Base-by-base conservation (phyloP, 768 basidiomycete genomes). In the Phaeolepiota aurea region DNA sequence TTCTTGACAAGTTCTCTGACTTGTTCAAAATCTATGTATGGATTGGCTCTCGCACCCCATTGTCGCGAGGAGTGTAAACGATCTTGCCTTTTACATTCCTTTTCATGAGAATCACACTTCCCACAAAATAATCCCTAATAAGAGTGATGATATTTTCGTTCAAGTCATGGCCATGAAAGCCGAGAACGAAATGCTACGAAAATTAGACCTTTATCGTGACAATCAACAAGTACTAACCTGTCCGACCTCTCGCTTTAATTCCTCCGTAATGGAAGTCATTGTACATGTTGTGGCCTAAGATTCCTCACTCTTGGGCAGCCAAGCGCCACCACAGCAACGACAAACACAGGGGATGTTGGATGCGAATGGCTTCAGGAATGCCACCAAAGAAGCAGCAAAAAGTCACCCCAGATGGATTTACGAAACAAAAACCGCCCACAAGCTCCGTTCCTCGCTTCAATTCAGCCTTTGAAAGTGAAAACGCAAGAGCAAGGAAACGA, bases 21-120 rank as follows among this genome's bases (percentile, higher is more conserved):
- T 48, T 83, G 79, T 30, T 59, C 54, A 12, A 72, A 66, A 44
- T 71, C 80, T 79, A 44, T n/a, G n/a, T n/a, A n/a, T n/a, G n/a
- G n/a, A n/a, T n/a, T n/a, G n/a, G n/a, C n/a, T n/a, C n/a, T n/a
- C n/a, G n/a, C n/a, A n/a, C n/a, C 15, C 40, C 16, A 20, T 21
- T 20, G 20, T 25, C 3, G 7, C 15, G 3, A 22, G 4, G 20
- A 20, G 14, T 25, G 20, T 23, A 33, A 21, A n/a, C 31, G 13
- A 4, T 45, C 55, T 40, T 28, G 76, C 80, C 72, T 48, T 66
- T 57, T 1, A 85, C 68, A 43, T 85, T 85, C 38, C 81, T 62
- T 52, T 72, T 82, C 76, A 83, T 79, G 35, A 82, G 59, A 44
- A 85, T 84, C 19, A 86, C 64, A 51, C 72, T 73, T 59, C 82